phyloP scores from a whole-genome alignment of 2,329 filamentous ascomycete species.

The Microcyclosporella mali region DNA sequence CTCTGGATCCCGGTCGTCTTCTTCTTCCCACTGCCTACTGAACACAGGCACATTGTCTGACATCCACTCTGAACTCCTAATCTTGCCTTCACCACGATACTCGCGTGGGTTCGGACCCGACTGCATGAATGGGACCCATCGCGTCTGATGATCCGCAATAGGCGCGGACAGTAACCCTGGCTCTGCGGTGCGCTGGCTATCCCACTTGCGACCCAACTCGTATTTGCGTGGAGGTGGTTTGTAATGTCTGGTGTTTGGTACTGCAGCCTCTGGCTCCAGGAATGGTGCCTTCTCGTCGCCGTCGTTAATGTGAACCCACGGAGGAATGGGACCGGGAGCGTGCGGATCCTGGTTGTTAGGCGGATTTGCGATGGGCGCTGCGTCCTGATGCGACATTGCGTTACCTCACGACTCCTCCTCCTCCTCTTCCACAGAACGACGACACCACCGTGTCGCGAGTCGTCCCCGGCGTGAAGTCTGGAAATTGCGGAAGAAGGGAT shows the following conservation, averaged over 20 bases:
- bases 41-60: conserved; percentile 44
- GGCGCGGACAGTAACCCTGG: conserved; percentile 31
- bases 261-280: conserved; percentile 15
- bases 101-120: conserved; percentile 31
- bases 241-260: conserved; percentile 25
- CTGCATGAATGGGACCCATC: conserved; percentile 34
- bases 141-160: conserved; percentile 29
- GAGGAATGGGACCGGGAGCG: conserved; percentile 27
- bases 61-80: conserved; percentile 42
- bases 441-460: too few species aligned
- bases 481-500: too few species aligned
- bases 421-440: too few species aligned
- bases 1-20: conserved; percentile 39
- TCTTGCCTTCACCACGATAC: conserved; percentile 27
- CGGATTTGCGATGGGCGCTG: background rate
- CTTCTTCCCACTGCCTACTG: conserved; percentile 48
- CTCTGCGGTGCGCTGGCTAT: conserved; percentile 29
- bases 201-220: conserved; percentile 32
- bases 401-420: too few species aligned
- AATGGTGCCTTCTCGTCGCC: conserved; percentile 24
- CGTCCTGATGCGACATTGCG: background rate
- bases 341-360: conserved; percentile 21
- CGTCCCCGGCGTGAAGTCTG: too few species aligned
- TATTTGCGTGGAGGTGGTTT: conserved; percentile 27
- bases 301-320: conserved; percentile 33